phyloP scores from a whole-genome alignment of 495 filamentous ascomycete genomes.

The Evansstolkia leycettana region DNA sequence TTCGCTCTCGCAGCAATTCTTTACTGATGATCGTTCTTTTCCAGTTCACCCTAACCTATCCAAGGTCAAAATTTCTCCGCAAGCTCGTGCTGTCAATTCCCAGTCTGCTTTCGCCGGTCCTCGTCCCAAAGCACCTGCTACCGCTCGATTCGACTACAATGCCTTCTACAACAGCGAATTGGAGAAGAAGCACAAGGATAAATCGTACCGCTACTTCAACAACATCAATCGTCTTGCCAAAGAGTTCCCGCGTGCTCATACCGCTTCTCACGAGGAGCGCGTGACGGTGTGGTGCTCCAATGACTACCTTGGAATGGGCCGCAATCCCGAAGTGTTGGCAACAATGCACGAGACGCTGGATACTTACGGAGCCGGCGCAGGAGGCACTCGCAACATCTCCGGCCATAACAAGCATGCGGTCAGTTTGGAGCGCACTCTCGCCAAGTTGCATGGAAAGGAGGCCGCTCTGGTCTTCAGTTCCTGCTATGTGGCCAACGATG shows the following conservation, averaged over 20 bases:
- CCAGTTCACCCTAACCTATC: constrained; percentile 16
- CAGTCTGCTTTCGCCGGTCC: constrained; percentile 21
- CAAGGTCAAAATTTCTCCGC: constrained; percentile 2
- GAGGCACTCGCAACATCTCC: constrained; percentile 94
- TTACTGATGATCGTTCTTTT: too few species aligned
- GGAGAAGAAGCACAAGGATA: constrained; percentile 99
- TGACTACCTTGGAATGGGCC: constrained; percentile 96
- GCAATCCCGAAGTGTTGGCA: constrained; percentile 76
- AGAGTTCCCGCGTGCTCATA: constrained; percentile 92
- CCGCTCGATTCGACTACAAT: constrained; percentile 72
- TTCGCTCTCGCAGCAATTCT: too few species aligned
- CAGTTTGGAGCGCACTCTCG: constrained; percentile 67
- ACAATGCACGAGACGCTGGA: constrained; percentile 92
- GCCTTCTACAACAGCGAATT: constrained; percentile 78
- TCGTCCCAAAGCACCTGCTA: constrained; percentile 29
- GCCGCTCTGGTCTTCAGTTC: constrained; percentile 88
- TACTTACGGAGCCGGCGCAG: constrained; percentile 87
- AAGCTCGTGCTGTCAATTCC: constrained; percentile 9
- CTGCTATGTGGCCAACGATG: constrained; percentile 97
- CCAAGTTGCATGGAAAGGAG: constrained; percentile 86
- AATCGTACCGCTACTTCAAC: constrained; percentile 99
- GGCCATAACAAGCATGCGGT: constrained; percentile 95
- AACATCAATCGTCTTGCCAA: constrained; percentile 98
- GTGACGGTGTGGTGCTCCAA: constrained; percentile 99
- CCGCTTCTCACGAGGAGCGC: constrained; percentile 68